phyloP scores from a whole-genome alignment of 73 alveolate species.

The Paramecium sexaurelia region DNA sequence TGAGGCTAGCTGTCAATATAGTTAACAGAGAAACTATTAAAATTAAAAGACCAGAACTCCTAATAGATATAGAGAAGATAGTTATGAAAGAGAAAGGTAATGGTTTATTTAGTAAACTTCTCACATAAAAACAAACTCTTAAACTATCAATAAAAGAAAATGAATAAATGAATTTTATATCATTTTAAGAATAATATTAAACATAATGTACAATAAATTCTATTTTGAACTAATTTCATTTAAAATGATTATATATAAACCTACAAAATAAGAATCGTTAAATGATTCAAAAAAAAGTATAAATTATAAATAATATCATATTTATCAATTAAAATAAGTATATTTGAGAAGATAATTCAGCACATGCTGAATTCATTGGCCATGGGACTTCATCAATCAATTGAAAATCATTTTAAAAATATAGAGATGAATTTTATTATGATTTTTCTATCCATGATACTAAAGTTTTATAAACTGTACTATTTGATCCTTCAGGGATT shows the following conservation, averaged over 20 bases:
- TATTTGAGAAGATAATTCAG: background rate
- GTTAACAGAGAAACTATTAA: background rate
- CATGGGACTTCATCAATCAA: background rate
- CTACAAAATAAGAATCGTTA: background rate
- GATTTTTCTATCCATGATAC: background rate
- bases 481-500: background rate
- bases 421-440: background rate
- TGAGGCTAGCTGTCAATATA: background rate
- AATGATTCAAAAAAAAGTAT: background rate
- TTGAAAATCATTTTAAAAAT: background rate
- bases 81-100: slow-evolving; percentile 1
- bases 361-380: background rate
- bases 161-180: background rate
- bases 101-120: background rate
- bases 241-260: background rate
- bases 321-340: background rate
- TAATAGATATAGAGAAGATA: background rate
- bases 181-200: background rate
- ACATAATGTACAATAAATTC: background rate
- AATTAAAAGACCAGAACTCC: background rate
- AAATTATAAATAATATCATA: background rate
- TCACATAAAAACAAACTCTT: background rate
- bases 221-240: too few species aligned
- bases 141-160: background rate
- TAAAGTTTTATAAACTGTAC: background rate